phyloP scores from a whole-genome alignment of 352 stramenopile genomes.

The Elongisporangium anandrum region DNA sequence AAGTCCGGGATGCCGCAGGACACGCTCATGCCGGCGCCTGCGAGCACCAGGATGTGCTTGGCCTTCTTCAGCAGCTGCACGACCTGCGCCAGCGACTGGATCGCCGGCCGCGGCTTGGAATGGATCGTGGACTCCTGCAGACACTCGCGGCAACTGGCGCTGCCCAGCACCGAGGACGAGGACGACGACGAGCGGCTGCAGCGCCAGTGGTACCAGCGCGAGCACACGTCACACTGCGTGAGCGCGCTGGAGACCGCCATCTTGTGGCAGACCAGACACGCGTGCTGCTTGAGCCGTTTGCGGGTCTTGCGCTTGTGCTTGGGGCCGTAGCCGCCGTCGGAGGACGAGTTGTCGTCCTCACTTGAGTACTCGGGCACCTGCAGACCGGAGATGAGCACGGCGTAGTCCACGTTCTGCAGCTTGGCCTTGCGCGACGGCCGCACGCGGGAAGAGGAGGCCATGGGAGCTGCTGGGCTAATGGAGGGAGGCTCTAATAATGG shows the following conservation, averaged over 20 bases:
- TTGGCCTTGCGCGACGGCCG: conserved; percentile 64
- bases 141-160: conserved; percentile 77
- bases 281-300: conserved; percentile 9
- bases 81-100: conserved; percentile 56
- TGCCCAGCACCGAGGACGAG: conserved; percentile 59
- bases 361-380: conserved; percentile 81
- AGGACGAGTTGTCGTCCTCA: conserved; percentile 36
- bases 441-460: conserved; percentile 4
- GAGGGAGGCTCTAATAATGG: background rate
- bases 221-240: conserved; percentile 73
- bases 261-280: conserved; percentile 62
- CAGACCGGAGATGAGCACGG: conserved; percentile 66
- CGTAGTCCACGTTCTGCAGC: conserved; percentile 74
- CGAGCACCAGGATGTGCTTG: conserved; percentile 90
- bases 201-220: conserved; percentile 46
- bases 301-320: conserved; percentile 31
- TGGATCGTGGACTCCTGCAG: conserved; percentile 37
- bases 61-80: conserved; percentile 63
- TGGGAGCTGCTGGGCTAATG: background rate
- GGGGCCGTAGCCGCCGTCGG: conserved; percentile 43
- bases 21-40: conserved; percentile 92
- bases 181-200: conserved; percentile 41
- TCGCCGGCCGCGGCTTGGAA: conserved; percentile 22
- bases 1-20: conserved; percentile 99
- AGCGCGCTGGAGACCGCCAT: conserved; percentile 35